Conservation (phyloP, 1,284 basidiomycete species). For the Ganoderma sinense region DNA sequence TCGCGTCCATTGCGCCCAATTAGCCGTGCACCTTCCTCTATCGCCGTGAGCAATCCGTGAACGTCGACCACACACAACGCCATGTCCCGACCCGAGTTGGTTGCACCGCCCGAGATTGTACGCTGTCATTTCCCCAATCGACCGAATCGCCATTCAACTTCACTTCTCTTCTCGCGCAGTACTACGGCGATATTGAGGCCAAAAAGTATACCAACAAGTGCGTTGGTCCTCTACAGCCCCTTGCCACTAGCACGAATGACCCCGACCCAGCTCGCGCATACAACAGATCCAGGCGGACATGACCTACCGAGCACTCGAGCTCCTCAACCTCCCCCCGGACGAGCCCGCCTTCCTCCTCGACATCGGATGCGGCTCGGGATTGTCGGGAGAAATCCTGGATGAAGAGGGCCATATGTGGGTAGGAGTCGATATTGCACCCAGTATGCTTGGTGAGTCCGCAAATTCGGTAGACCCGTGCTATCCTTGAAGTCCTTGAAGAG, state of each 20-base stretch:
- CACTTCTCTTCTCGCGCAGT: slow-evolving; percentile 57
- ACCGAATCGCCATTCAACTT: neutral
- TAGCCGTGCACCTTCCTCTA: neutral
- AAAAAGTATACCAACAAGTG: slow-evolving; percentile 98
- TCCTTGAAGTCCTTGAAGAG: slow-evolving; percentile 57
- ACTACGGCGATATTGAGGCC: slow-evolving; percentile 96
- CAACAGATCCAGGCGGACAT: slow-evolving; percentile 98
- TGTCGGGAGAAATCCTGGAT: slow-evolving; percentile 97
- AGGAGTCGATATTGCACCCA: slow-evolving; percentile 95
- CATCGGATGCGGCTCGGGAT: slow-evolving; percentile 97
- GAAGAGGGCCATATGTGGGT: slow-evolving; percentile 96
- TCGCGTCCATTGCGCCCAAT: neutral
- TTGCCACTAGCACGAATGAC: slow-evolving; percentile 11
- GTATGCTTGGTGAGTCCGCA: slow-evolving; percentile 87
- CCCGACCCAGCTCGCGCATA: slow-evolving; percentile 80
- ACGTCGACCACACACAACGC: neutral
- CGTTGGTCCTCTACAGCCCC: slow-evolving; percentile 32
- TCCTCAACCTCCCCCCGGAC: slow-evolving; percentile 83
- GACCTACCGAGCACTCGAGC: slow-evolving; percentile 95
- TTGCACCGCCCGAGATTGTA: slow-evolving; percentile 97
- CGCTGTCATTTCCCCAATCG: slow-evolving; percentile 35
- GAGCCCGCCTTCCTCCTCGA: slow-evolving; percentile 89
- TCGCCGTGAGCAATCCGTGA: neutral
- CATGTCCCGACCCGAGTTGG: slow-evolving; percentile 96
- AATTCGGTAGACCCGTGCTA: neutral